phyloP scores from a whole-genome alignment of 208 protist species.

The Lotmaria passim region DNA sequence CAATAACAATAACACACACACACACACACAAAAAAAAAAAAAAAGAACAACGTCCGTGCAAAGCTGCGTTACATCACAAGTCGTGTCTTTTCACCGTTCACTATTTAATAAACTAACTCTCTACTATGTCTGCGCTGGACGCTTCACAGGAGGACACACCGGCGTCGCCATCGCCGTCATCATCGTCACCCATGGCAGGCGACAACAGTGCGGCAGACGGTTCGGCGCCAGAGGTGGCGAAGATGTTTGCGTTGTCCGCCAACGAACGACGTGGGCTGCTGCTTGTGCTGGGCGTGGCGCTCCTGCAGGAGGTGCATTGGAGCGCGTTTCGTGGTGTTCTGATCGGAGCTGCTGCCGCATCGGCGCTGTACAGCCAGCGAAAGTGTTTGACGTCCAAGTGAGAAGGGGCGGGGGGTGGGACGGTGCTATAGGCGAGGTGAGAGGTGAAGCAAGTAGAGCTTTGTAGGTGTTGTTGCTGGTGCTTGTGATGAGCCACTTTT shows the following conservation, averaged over 20 bases:
- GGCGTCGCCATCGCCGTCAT: background rate
- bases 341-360: conserved; percentile 13
- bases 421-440: background rate
- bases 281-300: conserved; percentile 30
- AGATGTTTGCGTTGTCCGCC: conserved; percentile 11
- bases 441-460: no score
- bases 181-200: background rate
- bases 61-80: no score
- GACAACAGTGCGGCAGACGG: background rate
- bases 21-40: no score
- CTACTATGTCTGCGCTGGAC: conserved; percentile 14
- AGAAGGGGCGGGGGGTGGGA: background rate
- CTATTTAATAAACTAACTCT: no score
- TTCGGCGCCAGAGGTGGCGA: background rate
- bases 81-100: background rate
- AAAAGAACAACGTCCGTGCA: no score
- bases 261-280: conserved; percentile 35
- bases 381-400: background rate
- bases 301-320: conserved; percentile 56
- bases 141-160: background rate
- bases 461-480: background rate
- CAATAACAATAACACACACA: no score
- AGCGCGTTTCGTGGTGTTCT: conserved; percentile 27
- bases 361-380: conserved; percentile 12
- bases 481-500: no score